phyloP scores from a whole-genome alignment of 306 rosid species.

The Vigna mungo region DNA sequence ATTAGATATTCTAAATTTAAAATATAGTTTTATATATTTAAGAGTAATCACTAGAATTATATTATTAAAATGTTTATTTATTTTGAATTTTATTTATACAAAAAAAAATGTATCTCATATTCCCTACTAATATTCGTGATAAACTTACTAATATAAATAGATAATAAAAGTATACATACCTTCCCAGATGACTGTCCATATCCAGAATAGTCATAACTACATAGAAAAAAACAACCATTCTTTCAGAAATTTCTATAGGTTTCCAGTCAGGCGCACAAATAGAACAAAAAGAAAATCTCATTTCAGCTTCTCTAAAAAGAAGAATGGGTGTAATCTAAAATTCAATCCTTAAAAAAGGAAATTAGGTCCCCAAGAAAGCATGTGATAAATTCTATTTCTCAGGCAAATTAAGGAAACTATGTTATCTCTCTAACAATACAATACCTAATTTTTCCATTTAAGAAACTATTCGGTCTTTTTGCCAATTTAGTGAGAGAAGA shows the following conservation, averaged over 20 bases:
- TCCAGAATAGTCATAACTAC: constrained; percentile 39
- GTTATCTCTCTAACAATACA: background rate
- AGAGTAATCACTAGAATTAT: background rate
- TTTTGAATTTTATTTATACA: too few species aligned
- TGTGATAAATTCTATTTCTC: background rate
- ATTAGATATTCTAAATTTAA: background rate
- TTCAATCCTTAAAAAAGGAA: background rate
- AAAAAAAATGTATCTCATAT: background rate
- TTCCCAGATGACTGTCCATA: constrained; percentile 35
- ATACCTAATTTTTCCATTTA: background rate
- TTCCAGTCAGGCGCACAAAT: background rate
- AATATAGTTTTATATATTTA: background rate
- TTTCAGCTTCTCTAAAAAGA: background rate
- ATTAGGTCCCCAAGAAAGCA: background rate
- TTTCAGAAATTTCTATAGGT: constrained; percentile 3
- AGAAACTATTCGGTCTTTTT: background rate
- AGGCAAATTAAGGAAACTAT: background rate
- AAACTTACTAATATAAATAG: background rate
- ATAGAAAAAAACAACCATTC: background rate
- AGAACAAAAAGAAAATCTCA: background rate
- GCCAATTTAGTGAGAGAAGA: background rate
- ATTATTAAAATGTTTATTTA: too few species aligned
- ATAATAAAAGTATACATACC: constrained; percentile 8
- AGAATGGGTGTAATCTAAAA: background rate
- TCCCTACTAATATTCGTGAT: background rate